Conservation (phyloP, 495 filamentous ascomycete species). For the Annulohypoxylon bovei region DNA sequence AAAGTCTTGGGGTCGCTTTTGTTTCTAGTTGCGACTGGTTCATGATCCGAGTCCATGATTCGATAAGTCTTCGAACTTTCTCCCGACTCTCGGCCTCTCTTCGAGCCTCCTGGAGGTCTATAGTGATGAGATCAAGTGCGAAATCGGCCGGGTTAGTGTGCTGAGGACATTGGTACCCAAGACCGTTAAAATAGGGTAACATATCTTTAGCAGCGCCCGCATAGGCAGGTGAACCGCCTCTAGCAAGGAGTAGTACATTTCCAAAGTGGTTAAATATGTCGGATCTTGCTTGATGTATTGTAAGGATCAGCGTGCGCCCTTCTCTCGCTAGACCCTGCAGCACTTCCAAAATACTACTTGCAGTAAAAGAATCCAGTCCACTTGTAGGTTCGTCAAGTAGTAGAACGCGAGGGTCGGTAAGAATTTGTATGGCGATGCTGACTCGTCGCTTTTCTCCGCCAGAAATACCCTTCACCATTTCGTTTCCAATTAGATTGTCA, state of each 20-base stretch:
- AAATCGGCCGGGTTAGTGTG: slow-evolving; percentile 81
- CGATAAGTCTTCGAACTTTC: slow-evolving; percentile 67
- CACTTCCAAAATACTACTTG: slow-evolving; percentile 77
- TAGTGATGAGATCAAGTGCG: slow-evolving; percentile 76
- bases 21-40: neutral
- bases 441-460: slow-evolving; percentile 80
- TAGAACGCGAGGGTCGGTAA: slow-evolving; percentile 75
- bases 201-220: slow-evolving; percentile 71
- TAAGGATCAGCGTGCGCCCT: slow-evolving; percentile 76
- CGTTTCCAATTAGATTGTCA: slow-evolving; percentile 75
- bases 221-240: slow-evolving; percentile 73
- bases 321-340: slow-evolving; percentile 73
- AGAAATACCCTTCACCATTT: slow-evolving; percentile 78
- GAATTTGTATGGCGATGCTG: slow-evolving; percentile 78
- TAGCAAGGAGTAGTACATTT: slow-evolving; percentile 73
- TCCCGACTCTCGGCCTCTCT: slow-evolving; percentile 67
- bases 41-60: slow-evolving; percentile 52
- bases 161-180: slow-evolving; percentile 70
- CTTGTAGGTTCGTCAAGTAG: slow-evolving; percentile 80
- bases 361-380: slow-evolving; percentile 79
- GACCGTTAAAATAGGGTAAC: slow-evolving; percentile 67
- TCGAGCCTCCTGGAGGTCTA: slow-evolving; percentile 71
- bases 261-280: slow-evolving; percentile 77
- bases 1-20: slow-evolving; percentile 12
- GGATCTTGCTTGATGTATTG: slow-evolving; percentile 78